These are phyloP conservation scores for Bipolaris gigantea DNA, from an alignment of 2,329 filamentous ascomycete genomes.

Conservation along the genomic window DNA sequence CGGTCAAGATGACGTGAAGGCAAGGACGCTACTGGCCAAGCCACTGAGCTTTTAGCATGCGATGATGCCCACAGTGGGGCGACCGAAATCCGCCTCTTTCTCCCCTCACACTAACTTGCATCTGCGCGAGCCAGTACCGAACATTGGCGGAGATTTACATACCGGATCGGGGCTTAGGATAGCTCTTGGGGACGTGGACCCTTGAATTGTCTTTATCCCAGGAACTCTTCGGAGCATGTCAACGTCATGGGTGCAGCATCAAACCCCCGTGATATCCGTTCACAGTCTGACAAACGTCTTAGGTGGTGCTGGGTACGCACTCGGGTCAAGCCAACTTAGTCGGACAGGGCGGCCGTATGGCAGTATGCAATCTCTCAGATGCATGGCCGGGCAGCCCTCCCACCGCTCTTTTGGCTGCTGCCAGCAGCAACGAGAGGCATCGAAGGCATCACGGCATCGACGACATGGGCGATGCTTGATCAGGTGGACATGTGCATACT, in stretches of 20 bases:
- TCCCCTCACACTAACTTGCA: slow-evolving; percentile 6
- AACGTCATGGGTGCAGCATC: neutral
- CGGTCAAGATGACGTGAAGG: slow-evolving; percentile 11
- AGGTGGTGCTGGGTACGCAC: neutral
- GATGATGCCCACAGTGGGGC: slow-evolving; percentile 18
- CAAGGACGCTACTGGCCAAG: slow-evolving; percentile 1
- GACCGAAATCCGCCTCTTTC: neutral
- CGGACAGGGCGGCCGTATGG: slow-evolving; percentile 3
- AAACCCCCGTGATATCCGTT: slow-evolving; percentile 3
- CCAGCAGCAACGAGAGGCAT: slow-evolving; percentile 8
- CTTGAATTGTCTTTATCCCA: neutral
- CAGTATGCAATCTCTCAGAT: slow-evolving; percentile 3
- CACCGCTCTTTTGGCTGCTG: slow-evolving; percentile 28
- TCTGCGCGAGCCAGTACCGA: slow-evolving; percentile 7
- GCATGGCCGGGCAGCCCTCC: slow-evolving; percentile 11
- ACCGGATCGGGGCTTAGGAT: slow-evolving; percentile 2
- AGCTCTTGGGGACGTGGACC: neutral
- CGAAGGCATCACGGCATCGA: too few species aligned
- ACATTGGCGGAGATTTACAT: slow-evolving; percentile 4
- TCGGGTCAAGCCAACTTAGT: slow-evolving; percentile 7
- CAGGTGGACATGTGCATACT: slow-evolving; percentile 29
- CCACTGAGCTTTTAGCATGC: slow-evolving; percentile 16
- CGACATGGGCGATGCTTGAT: slow-evolving; percentile 9
- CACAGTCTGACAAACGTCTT: neutral
- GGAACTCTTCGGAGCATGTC: neutral